Conservation (phyloP, 2,329 filamentous ascomycete species). For the Colletotrichum sojae region DNA sequence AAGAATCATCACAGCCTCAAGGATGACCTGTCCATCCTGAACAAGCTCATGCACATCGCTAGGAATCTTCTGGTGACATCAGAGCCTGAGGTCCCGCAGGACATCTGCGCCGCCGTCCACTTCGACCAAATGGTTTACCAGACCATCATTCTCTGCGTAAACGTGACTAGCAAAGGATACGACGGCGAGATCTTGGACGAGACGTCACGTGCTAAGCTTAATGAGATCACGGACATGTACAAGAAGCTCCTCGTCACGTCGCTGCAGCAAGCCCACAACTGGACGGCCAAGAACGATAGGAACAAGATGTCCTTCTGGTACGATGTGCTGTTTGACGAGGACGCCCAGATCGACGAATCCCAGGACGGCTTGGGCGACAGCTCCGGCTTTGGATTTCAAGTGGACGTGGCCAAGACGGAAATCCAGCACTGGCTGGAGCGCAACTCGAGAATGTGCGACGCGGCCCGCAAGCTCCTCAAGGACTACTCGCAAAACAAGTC, state of each 20-base stretch:
- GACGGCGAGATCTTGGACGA: conserved; percentile 75
- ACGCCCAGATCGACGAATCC: conserved; percentile 60
- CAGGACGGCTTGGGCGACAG: conserved; percentile 68
- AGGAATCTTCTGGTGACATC: conserved; percentile 75
- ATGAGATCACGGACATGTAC: conserved; percentile 76
- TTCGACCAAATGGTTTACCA: conserved; percentile 78
- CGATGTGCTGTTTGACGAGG: conserved; percentile 74
- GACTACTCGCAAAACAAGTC: conserved; percentile 68
- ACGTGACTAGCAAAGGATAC: conserved; percentile 77
- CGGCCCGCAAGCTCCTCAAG: conserved; percentile 67
- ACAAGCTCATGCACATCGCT: conserved; percentile 77
- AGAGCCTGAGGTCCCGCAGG: conserved; percentile 75
- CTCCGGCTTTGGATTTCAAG: conserved; percentile 68
- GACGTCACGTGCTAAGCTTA: conserved; percentile 67
- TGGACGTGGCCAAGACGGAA: conserved; percentile 71
- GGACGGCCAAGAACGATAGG: conserved; percentile 77
- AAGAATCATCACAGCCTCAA: conserved; percentile 73
- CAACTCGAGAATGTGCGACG: conserved; percentile 71
- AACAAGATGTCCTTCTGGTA: conserved; percentile 81
- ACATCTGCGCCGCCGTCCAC: conserved; percentile 74
- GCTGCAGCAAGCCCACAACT: conserved; percentile 77
- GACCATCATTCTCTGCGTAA: conserved; percentile 75
- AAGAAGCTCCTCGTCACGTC: conserved; percentile 77
- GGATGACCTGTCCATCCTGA: conserved; percentile 74
- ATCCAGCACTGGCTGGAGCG: conserved; percentile 74